These are phyloP conservation scores for Trichoderma gracile DNA, from an alignment of 2,329 filamentous ascomycete genomes.

Conservation along the genomic window DNA sequence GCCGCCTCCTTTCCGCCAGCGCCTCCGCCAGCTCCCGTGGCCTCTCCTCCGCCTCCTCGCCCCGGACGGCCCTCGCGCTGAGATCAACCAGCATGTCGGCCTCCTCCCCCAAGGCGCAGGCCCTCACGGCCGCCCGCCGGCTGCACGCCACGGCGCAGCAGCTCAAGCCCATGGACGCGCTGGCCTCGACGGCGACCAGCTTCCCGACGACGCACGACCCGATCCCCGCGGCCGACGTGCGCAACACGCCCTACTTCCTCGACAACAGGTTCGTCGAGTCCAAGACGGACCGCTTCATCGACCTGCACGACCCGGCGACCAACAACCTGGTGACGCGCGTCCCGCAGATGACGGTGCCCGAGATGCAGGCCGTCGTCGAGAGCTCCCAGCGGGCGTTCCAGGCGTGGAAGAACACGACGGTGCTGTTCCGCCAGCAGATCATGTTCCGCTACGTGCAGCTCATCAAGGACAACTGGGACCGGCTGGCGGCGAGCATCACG, in stretches of 20 bases:
- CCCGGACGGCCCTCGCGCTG: slow-evolving; percentile 33
- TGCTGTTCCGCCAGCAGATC: slow-evolving; percentile 76
- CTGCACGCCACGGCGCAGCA: slow-evolving; percentile 60
- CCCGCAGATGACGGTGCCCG: slow-evolving; percentile 75
- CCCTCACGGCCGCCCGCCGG: slow-evolving; percentile 49
- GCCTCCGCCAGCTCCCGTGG: slow-evolving; percentile 40
- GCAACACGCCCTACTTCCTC: slow-evolving; percentile 77
- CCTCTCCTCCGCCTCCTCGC: slow-evolving; percentile 33
- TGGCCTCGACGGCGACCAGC: slow-evolving; percentile 57
- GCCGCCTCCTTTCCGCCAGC: slow-evolving; percentile 48
- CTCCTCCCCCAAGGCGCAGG: slow-evolving; percentile 33
- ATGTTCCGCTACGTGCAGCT: slow-evolving; percentile 84
- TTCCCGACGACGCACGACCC: slow-evolving; percentile 74
- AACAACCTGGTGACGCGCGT: slow-evolving; percentile 84
- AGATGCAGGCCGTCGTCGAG: slow-evolving; percentile 73
- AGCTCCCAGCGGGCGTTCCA: slow-evolving; percentile 76
- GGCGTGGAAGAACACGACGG: slow-evolving; percentile 69
- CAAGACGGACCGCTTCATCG: slow-evolving; percentile 70
- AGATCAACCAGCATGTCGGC: slow-evolving; percentile 40
- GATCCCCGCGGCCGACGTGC: slow-evolving; percentile 62
- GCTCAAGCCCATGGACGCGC: slow-evolving; percentile 52
- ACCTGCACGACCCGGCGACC: slow-evolving; percentile 79
- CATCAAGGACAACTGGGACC: slow-evolving; percentile 82
- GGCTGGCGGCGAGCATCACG: slow-evolving; percentile 80
- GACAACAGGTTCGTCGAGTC: slow-evolving; percentile 77